These are phyloP conservation scores for Carex myosuroides DNA, from an alignment of 176 grass and related monocot species.

Conservation along the genomic window DNA sequence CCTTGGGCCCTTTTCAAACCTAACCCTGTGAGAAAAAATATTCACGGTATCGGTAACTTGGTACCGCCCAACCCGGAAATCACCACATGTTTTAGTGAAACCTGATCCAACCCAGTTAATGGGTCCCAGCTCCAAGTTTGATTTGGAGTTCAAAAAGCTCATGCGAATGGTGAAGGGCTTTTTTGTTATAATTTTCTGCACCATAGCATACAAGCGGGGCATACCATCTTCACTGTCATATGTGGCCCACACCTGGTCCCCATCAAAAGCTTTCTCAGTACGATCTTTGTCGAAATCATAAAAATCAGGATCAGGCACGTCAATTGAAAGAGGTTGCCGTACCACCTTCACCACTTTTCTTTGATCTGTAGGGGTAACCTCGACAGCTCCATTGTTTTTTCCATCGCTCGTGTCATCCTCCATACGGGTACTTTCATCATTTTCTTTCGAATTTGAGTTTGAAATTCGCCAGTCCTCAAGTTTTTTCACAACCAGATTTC, in stretches of 20 bases:
- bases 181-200: slow-evolving; percentile 54
- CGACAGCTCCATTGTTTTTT: slow-evolving; percentile 5
- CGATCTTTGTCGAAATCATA: slow-evolving; percentile 66
- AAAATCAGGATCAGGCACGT: slow-evolving; percentile 63
- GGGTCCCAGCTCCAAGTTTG: slow-evolving; percentile 54
- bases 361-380: slow-evolving; percentile 1
- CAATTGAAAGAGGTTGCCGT: slow-evolving; percentile 31
- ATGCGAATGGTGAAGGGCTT: slow-evolving; percentile 60
- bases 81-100: slow-evolving; percentile 58
- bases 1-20: slow-evolving; percentile 42
- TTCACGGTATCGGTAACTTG: slow-evolving; percentile 57
- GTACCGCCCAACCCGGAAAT: slow-evolving; percentile 61
- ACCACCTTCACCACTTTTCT: slow-evolving; percentile 22
- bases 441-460: slow-evolving; percentile 1
- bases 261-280: slow-evolving; percentile 47
- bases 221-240: slow-evolving; percentile 72
- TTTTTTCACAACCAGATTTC: slow-evolving; percentile 28
- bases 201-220: slow-evolving; percentile 55
- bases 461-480: slow-evolving; percentile 32
- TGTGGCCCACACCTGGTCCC: slow-evolving; percentile 59
- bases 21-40: slow-evolving; percentile 65
- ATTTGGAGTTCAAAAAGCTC: slow-evolving; percentile 71
- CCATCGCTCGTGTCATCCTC: slow-evolving; percentile 15
- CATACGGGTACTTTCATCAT: background rate
- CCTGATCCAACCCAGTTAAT: slow-evolving; percentile 58